Percentiles rank a stretch among this genome's conserved stretches.
phyloP scores from a whole-genome alignment of 192 early-diverging fungal genomes.

The Coemansia sp. region DNA sequence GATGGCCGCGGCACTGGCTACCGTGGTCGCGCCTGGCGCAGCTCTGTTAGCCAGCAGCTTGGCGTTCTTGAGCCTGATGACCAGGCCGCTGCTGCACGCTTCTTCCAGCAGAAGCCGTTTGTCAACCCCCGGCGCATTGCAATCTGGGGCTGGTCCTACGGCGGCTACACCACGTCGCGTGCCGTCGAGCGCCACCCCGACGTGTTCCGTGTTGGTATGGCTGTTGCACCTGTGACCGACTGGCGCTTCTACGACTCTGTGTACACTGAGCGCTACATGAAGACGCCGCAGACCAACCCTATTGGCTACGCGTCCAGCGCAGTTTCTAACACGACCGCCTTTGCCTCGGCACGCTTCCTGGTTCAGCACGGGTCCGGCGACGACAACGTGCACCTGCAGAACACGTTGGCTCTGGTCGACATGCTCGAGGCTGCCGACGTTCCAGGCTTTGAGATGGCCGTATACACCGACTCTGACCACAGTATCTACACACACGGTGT shows the following conservation, averaged over 20 bases:
- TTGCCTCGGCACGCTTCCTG: slow-evolving; percentile 73
- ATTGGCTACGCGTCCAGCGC: slow-evolving; percentile 77
- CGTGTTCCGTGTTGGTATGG: slow-evolving; percentile 79
- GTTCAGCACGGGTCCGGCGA: slow-evolving; percentile 91
- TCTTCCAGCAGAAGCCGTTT: slow-evolving; percentile 61
- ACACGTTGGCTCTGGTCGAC: slow-evolving; percentile 77
- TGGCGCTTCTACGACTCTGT: slow-evolving; percentile 88
- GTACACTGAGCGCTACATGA: slow-evolving; percentile 98
- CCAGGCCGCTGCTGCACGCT: slow-evolving; percentile 80
- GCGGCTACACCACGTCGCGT: slow-evolving; percentile 85
- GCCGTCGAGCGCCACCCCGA: slow-evolving; percentile 80
- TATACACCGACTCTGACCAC: slow-evolving; percentile 91
- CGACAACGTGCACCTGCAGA: slow-evolving; percentile 91
- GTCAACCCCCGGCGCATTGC: slow-evolving; percentile 78
- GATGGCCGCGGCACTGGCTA: slow-evolving; percentile 90
- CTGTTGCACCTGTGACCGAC: slow-evolving; percentile 95
- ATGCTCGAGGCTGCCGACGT: slow-evolving; percentile 69
- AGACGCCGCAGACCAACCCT: slow-evolving; percentile 73
- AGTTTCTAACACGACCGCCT: slow-evolving; percentile 77
- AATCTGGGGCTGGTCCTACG: slow-evolving; percentile 98
- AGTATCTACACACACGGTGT: slow-evolving; percentile 76
- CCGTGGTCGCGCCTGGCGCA: slow-evolving; percentile 79
- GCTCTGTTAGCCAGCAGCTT: slow-evolving; percentile 70
- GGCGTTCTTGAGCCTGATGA: slow-evolving; percentile 83
- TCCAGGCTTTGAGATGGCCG: slow-evolving; percentile 79